phyloP scores from a whole-genome alignment of 2,329 filamentous ascomycete genomes.

The Aureobasidium vineae region DNA sequence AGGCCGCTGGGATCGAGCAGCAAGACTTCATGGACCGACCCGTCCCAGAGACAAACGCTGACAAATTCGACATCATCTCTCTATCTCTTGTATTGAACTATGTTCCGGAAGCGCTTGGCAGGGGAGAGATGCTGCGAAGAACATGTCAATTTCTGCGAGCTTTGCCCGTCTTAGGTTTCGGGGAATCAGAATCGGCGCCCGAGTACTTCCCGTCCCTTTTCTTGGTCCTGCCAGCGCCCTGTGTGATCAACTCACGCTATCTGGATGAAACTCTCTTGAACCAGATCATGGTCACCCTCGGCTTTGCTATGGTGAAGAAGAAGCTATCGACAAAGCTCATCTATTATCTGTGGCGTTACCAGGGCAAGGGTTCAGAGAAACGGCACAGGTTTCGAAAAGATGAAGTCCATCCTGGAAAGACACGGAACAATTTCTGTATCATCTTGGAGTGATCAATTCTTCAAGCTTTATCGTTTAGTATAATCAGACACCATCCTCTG shows the following conservation, averaged over 20 bases:
- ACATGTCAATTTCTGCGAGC: conserved; percentile 66
- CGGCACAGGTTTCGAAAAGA: conserved; percentile 62
- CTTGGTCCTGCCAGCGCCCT: conserved; percentile 83
- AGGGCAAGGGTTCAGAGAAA: conserved; percentile 32
- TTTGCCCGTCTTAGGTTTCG: conserved; percentile 24
- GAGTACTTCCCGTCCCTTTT: conserved; percentile 69
- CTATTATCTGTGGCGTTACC: conserved; percentile 79
- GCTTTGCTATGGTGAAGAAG: conserved; percentile 63
- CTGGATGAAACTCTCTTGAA: conserved; percentile 68
- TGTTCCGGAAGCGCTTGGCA: conserved; percentile 70
- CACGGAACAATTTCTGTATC: conserved; percentile 89
- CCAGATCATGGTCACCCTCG: conserved; percentile 72
- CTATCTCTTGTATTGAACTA: conserved; percentile 93
- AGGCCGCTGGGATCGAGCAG: conserved; percentile 74
- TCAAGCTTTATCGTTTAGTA: not conserved
- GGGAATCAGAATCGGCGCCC: conserved; percentile 31
- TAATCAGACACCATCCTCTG: not conserved
- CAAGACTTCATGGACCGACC: conserved; percentile 94
- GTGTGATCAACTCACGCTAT: conserved; percentile 87
- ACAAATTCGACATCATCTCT: conserved; percentile 84
- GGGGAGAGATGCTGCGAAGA: conserved; percentile 82
- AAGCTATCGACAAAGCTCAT: conserved; percentile 81
- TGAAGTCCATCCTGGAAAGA: conserved; percentile 70
- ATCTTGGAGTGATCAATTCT: conserved; percentile 52
- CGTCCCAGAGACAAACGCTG: conserved; percentile 59